Percentiles rank a stretch among this genome's conserved stretches.
Evolutionary conservation across 495 filamentous ascomycete species (phyloP).

Genomic region (Lepidopterella palustris): DNA sequence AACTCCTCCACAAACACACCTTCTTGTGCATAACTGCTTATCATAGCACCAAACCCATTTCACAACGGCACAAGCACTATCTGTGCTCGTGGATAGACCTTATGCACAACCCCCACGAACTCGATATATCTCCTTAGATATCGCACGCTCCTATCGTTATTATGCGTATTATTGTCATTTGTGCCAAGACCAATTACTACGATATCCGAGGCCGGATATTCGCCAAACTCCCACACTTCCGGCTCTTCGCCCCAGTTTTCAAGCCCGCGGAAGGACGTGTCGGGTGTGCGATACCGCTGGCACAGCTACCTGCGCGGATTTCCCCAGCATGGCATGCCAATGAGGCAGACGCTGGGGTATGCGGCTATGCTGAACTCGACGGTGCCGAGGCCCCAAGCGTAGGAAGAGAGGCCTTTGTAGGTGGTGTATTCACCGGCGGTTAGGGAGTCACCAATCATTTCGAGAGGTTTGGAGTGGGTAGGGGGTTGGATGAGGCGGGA

Average conservation of each 20-base stretch:
- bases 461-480: constrained; percentile 48
- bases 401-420: constrained; percentile 57
- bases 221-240: constrained; percentile 54
- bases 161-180: constrained; percentile 56
- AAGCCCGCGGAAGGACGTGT: constrained; percentile 48
- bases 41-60: constrained; percentile 49
- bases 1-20: constrained; percentile 49
- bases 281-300: constrained; percentile 62
- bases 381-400: constrained; percentile 52
- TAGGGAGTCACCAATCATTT: constrained; percentile 61
- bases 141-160: constrained; percentile 48
- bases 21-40: constrained; percentile 48
- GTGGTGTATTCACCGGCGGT: constrained; percentile 56
- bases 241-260: constrained; percentile 49
- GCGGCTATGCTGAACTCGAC: constrained; percentile 55
- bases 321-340: constrained; percentile 53
- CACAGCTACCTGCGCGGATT: constrained; percentile 49
- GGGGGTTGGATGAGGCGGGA: constrained; percentile 48
- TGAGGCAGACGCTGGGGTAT: constrained; percentile 40
- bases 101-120: constrained; percentile 55
- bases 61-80: constrained; percentile 63
- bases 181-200: constrained; percentile 64
- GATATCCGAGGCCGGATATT: constrained; percentile 55
- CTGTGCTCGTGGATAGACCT: constrained; percentile 54
- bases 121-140: constrained; percentile 55